These are phyloP conservation scores for Priceomyces haplophilus DNA, from an alignment of 805 yeast genomes.

Conservation along the genomic window DNA sequence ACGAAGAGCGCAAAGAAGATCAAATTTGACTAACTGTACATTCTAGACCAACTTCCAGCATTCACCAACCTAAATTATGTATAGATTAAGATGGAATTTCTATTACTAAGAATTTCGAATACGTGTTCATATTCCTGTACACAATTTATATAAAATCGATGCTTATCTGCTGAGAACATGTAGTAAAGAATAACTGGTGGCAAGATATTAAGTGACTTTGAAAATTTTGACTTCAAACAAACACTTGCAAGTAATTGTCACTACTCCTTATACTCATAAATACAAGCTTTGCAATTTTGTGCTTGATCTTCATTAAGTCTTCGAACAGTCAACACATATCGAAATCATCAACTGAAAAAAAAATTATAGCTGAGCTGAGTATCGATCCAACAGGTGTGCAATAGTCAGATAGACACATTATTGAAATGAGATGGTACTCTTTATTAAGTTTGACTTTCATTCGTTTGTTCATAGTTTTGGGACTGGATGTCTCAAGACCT, in stretches of 20 bases:
- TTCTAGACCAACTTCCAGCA: neutral
- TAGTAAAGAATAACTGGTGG: too few relatives aligned
- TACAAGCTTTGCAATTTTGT: too few relatives aligned
- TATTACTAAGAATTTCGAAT: neutral
- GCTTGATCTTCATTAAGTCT: too few relatives aligned
- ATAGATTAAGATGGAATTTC: slow-evolving; percentile 8
- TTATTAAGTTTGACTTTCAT: neutral
- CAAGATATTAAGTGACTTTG: too few relatives aligned
- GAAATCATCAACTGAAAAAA: too few relatives aligned
- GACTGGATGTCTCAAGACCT: neutral
- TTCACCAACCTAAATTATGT: neutral
- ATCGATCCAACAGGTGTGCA: too few relatives aligned
- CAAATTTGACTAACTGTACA: slow-evolving; percentile 54
- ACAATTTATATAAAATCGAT: neutral
- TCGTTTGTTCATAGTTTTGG: neutral
- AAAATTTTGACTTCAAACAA: too few relatives aligned
- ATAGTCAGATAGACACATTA: neutral
- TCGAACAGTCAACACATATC: too few relatives aligned
- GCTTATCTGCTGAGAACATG: too few relatives aligned
- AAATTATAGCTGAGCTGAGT: too few relatives aligned
- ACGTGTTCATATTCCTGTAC: slow-evolving; percentile 6
- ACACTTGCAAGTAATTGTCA: too few relatives aligned
- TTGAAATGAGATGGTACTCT: slow-evolving; percentile 1
- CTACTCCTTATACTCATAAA: too few relatives aligned
- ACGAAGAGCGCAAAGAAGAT: slow-evolving; percentile 84